These are phyloP conservation scores for Verticillium dahliae DNA, from an alignment of 2,329 filamentous ascomycete species.

Conservation along the genomic window DNA sequence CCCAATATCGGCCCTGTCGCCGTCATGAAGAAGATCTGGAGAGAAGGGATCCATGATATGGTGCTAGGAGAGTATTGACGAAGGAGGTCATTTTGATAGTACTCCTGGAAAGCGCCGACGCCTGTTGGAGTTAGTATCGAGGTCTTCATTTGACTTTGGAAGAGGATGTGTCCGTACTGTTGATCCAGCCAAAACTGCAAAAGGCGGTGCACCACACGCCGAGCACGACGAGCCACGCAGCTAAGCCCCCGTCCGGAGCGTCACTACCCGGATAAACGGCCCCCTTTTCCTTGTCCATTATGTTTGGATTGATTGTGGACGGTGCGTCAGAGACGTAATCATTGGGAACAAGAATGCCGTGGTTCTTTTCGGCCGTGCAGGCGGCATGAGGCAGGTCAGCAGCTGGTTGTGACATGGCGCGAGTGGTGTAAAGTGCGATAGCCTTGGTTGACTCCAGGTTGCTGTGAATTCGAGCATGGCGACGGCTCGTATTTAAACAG, in stretches of 20 bases:
- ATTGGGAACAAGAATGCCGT: neutral
- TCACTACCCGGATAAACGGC: neutral
- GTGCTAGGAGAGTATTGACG: conserved; percentile 22
- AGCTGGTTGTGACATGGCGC: neutral
- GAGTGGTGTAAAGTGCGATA: neutral
- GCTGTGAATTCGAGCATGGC: neutral
- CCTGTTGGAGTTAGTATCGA: conserved; percentile 8
- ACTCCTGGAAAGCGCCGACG: conserved; percentile 39
- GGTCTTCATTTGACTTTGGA: conserved; percentile 7
- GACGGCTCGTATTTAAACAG: neutral
- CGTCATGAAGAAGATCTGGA: conserved; percentile 34
- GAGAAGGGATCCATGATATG: conserved; percentile 39
- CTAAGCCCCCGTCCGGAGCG: conserved; percentile 16
- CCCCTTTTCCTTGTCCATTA: neutral
- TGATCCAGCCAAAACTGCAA: conserved; percentile 26
- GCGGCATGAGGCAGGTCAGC: neutral
- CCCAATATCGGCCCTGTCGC: conserved; percentile 32
- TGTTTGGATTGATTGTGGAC: neutral
- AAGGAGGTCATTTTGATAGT: conserved; percentile 31
- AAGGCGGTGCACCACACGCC: conserved; percentile 13
- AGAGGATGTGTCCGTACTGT: conserved; percentile 15
- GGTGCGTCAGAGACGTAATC: neutral
- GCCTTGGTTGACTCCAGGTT: neutral
- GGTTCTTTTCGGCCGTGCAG: neutral
- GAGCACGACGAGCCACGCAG: conserved; percentile 19